Evolutionary conservation across 495 filamentous ascomycete species (phyloP).

Genomic region (Xylaria scruposa): DNA sequence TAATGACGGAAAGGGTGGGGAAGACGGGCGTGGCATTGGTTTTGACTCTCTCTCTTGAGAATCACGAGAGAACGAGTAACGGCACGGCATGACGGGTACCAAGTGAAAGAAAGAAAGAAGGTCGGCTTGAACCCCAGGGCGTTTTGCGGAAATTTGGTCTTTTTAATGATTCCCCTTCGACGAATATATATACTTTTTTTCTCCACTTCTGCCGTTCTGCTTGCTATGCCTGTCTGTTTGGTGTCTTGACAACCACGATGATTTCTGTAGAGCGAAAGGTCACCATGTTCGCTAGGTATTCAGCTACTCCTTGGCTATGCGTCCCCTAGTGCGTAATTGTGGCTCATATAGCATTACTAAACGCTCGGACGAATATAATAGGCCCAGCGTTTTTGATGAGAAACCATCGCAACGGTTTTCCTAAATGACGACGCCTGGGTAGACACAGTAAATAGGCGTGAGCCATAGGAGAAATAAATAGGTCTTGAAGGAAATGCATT

Average conservation of each 20-base stretch:
- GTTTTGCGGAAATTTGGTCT: slow-evolving; percentile 12
- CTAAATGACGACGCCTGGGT: neutral
- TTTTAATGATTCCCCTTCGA: slow-evolving; percentile 16
- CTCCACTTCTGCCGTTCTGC: slow-evolving; percentile 19
- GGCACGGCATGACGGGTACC: slow-evolving; percentile 1
- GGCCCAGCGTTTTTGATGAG: neutral
- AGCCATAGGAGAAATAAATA: neutral
- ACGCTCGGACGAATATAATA: neutral
- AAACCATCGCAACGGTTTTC: neutral
- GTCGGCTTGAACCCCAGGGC: neutral
- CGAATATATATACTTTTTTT: slow-evolving; percentile 18
- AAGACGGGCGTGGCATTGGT: neutral
- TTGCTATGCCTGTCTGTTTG: no score
- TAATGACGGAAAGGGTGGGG: slow-evolving; percentile 11
- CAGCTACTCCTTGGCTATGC: neutral
- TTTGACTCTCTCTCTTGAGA: neutral
- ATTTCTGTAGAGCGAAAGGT: neutral
- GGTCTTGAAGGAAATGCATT: neutral
- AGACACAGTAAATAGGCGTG: neutral
- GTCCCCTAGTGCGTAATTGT: neutral
- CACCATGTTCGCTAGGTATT: neutral
- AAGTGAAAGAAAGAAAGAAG: slow-evolving; percentile 10
- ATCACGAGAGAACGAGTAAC: neutral
- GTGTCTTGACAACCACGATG: neutral
- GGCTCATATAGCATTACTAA: neutral